phyloP scores from a whole-genome alignment of 129 eudicot species.

The Arctium lappa region DNA sequence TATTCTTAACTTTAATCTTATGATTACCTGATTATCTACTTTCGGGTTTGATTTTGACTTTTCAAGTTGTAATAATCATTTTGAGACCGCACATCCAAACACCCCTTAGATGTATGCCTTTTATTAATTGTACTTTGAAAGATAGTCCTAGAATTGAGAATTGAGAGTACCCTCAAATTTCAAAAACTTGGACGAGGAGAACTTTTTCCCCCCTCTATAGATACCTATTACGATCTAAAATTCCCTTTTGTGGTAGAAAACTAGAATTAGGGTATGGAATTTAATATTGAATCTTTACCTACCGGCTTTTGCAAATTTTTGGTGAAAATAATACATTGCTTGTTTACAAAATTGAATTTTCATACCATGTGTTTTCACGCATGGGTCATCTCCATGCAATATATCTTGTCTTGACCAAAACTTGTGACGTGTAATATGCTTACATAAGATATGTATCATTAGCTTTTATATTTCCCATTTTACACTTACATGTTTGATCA shows the following conservation, averaged over 20 bases:
- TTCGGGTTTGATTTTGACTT: background rate
- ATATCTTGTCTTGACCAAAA: background rate
- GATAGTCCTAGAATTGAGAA: background rate
- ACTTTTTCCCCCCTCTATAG: background rate
- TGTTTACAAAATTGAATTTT: background rate
- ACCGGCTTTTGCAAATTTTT: background rate
- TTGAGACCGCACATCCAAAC: background rate
- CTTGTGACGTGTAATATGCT: background rate
- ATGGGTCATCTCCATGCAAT: background rate
- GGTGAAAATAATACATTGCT: background rate
- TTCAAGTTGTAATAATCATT: background rate
- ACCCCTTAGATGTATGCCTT: background rate
- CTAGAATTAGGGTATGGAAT: background rate
- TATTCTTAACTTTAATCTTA: background rate
- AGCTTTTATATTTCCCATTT: background rate
- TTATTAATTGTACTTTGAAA: background rate
- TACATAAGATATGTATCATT: background rate
- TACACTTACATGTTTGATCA: background rate
- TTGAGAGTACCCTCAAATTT: background rate
- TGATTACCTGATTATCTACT: background rate
- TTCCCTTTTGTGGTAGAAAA: background rate
- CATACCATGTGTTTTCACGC: background rate
- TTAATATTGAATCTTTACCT: background rate
- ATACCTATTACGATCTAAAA: background rate
- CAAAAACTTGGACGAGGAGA: background rate